Percentiles rank a stretch among this genome's conserved stretches.
These are phyloP conservation scores for Wickerhamomyces xylosicus DNA, from an alignment of 805 yeast genomes.

Conservation along the genomic window DNA sequence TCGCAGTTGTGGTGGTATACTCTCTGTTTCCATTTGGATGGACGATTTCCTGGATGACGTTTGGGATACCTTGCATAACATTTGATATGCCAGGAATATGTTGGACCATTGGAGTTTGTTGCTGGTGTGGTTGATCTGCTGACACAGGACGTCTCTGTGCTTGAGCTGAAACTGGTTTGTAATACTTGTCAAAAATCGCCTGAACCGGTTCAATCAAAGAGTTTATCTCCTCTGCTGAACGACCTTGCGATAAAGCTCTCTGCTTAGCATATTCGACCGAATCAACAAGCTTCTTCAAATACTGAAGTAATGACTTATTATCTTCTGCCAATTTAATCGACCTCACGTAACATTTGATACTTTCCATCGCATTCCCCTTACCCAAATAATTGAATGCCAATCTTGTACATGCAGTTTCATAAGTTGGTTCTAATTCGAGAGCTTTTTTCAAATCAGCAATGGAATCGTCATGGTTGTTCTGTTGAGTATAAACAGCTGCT, in stretches of 20 bases:
- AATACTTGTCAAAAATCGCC: not conserved
- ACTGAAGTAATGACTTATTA: slow-evolving; percentile 6
- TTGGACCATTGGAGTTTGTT: too few relatives aligned
- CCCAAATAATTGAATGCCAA: slow-evolving; percentile 25
- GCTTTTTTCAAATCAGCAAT: slow-evolving; percentile 25
- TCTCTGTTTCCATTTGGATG: too few relatives aligned
- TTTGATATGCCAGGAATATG: too few relatives aligned
- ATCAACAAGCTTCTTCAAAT: slow-evolving; percentile 8
- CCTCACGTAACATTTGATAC: slow-evolving; percentile 25
- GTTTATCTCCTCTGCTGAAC: slow-evolving; percentile 2
- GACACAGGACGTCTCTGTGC: too few relatives aligned
- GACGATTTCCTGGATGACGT: too few relatives aligned
- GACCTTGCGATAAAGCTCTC: slow-evolving; percentile 11
- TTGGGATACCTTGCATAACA: too few relatives aligned
- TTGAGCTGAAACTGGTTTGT: too few relatives aligned
- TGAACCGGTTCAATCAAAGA: not conserved
- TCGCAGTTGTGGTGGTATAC: too few relatives aligned
- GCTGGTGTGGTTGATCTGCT: too few relatives aligned
- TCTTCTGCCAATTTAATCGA: slow-evolving; percentile 20
- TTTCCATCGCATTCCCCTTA: slow-evolving; percentile 25
- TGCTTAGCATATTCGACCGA: slow-evolving; percentile 10
- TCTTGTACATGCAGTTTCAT: slow-evolving; percentile 29
- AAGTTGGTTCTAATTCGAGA: slow-evolving; percentile 21
- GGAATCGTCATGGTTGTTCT: slow-evolving; percentile 26
- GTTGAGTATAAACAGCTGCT: slow-evolving; percentile 28